Base-by-base conservation (phyloP, 1,284 basidiomycete species). In the Hemileia vastatrix region DNA sequence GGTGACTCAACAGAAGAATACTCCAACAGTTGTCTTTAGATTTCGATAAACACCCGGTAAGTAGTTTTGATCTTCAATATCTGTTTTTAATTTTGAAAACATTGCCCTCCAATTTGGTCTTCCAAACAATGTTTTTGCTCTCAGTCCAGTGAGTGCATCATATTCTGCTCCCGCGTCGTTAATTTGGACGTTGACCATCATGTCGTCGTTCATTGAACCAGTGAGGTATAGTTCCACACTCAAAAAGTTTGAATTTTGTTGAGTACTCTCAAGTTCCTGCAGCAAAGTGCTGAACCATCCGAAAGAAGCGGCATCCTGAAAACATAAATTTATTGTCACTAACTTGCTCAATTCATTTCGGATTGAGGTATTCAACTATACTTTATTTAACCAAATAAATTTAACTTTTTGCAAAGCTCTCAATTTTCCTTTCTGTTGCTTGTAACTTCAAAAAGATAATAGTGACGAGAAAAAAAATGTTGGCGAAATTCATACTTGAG, bases 241-340 rank as follows among this genome's bases (percentile, higher is more conserved):
- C 66, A 92, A 80, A 80, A 92, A 91, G 78, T 88, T 87, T 69
- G 88, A 87, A 62, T 63, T 83, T 71, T 89, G 88, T 36, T 57
- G 44, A 53, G 87, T 86, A 56, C 84, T 83, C 76, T 92, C 90
- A 57, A 92, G 84, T 72, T 89, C 84, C 71, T 86, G 84, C 64
- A 93, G 80, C 50, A 93, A 77, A 63, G 81, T 84, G 75, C 91
- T 87, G 82, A 93, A 92, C 90, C 90, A 93, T 70, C 88, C 88
- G 72, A 92, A 90, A 21, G 87, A 88, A n/a, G 87, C 73, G 52
- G 67, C 67, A 27, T 74, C 69, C 53, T 63, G 27, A 27, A 54
- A 6, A 2, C 49, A 6, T 50, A 13, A 3, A 27, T 50, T 50
- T 50, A 50, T 15, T 11, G 1, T 43, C 21, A 11, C 27, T 43